phyloP scores from a whole-genome alignment of 768 basidiomycete genomes.

The Sutorius australiensis region DNA sequence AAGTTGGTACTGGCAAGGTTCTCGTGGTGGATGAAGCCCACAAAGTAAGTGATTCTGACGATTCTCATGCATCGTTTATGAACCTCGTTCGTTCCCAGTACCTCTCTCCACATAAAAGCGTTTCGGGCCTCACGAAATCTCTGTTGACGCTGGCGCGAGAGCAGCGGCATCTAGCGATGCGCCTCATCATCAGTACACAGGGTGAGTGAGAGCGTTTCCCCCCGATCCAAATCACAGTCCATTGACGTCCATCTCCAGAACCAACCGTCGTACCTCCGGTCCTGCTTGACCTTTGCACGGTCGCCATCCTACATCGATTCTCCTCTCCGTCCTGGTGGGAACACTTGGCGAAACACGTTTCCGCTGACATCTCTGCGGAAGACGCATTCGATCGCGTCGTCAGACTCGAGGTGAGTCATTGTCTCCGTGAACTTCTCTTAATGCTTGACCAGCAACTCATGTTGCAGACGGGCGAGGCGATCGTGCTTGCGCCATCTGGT shows the following conservation, averaged over 20 bases:
- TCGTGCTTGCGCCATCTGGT: constrained; percentile 64
- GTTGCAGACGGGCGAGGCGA: constrained; percentile 64
- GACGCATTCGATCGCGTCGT: constrained; percentile 68
- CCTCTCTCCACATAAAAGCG: constrained; percentile 43
- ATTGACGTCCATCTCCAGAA: constrained; percentile 37
- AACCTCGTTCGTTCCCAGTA: constrained; percentile 43
- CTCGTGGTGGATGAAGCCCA: constrained; percentile 75
- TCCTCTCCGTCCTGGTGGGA: constrained; percentile 77
- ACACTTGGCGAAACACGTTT: constrained; percentile 63
- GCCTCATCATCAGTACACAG: constrained; percentile 73
- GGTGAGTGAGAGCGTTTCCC: constrained; percentile 40
- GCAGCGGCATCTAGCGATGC: constrained; percentile 69
- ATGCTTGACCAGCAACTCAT: not conserved
- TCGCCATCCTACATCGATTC: constrained; percentile 68
- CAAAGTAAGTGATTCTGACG: constrained; percentile 41
- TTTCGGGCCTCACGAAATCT: constrained; percentile 54
- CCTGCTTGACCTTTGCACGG: constrained; percentile 61
- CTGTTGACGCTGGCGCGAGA: constrained; percentile 60
- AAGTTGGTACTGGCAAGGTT: constrained; percentile 61
- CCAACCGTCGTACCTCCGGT: constrained; percentile 70
- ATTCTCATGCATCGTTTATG: not conserved
- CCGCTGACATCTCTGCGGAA: constrained; percentile 53
- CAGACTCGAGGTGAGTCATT: constrained; percentile 48
- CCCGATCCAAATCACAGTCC: not conserved
- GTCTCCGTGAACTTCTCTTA: not conserved